Evolutionary conservation across 352 stramenopile genomes (phyloP), one percentile per base, ranked within the genome.

Genomic region (Phytopythium montanum): DNA sequence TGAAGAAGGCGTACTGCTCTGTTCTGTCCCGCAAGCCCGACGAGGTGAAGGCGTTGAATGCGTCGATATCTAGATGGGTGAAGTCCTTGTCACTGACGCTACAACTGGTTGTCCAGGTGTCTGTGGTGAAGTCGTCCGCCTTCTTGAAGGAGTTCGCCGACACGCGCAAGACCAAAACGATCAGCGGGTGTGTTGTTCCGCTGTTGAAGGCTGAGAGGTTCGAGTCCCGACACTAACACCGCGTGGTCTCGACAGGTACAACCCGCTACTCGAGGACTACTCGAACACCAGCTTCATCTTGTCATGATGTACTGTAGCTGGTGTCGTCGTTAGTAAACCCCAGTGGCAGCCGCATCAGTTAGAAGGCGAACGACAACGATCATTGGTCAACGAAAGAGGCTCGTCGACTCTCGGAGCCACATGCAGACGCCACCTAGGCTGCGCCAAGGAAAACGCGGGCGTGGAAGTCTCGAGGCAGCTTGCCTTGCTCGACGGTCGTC

Each of bases 201-300:
- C 26, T 10, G 19, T 28, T 16, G n/a, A 9, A 29, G 34, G 6
- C 14, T n/a, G n/a, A n/a, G 34, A 45, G 26, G 0, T 34, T 12
- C 14, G n/a, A 29, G 29, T 29, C 13, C 23, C 5, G 49, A 19
- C 6, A 19, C n/a, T 56, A 38, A 44, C 31, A 42, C 2, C 31
- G 13, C n/a, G 12, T 23, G 8, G 23, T 36, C 25, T 16, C 9
- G 42, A 25, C 62, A 94, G 88, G 33, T 97, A 95, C 77, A 96
- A 97, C 52, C 89, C 89, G 19, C 60, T 97, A 45, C 55, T 97
- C 7, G 82, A 96, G 56, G 89, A 97, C 66, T 97, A 96, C 65
- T 78, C 75, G 56, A 97, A 97, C 71, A 95, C 88, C 25, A 94
- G 84, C 65, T 93, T 97, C 62, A 88, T 97, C 28, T 66, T 97